Conservation (phyloP, 768 basidiomycete species). For the Mycena haematopus region DNA sequence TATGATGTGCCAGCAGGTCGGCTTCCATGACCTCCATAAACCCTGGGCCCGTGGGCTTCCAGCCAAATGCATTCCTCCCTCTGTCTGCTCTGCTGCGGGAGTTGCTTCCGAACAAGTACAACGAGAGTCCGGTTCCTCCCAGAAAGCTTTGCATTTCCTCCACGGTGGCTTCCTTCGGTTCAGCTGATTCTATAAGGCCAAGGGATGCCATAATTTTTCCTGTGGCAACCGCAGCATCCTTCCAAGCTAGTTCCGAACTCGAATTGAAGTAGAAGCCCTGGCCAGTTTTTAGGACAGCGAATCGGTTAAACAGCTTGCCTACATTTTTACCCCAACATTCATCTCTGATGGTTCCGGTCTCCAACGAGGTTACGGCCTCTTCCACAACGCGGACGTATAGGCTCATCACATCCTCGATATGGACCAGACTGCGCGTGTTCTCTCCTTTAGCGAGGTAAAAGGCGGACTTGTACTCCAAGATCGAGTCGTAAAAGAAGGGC, state of each 20-base stretch:
- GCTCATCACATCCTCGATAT: conserved; percentile 25
- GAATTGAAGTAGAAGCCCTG: conserved; percentile 24
- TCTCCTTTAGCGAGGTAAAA: conserved; percentile 16
- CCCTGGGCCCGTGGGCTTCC: conserved; percentile 3
- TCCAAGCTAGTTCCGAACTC: conserved; percentile 16
- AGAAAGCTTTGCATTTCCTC: conserved; percentile 2
- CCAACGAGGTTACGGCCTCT: conserved; percentile 13
- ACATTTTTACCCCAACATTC: conserved; percentile 24
- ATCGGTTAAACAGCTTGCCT: neutral
- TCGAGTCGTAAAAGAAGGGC: conserved; percentile 15
- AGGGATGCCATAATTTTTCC: conserved; percentile 18
- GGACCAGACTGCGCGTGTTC: conserved; percentile 17
- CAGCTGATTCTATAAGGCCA: conserved; percentile 15
- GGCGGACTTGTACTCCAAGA: conserved; percentile 6
- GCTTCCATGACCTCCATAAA: conserved; percentile 15
- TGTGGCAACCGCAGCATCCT: conserved; percentile 11
- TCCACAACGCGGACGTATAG: conserved; percentile 20
- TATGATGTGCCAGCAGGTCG: conserved; percentile 16
- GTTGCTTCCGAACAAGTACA: conserved; percentile 18
- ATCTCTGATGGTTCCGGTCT: conserved; percentile 3
- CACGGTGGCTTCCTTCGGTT: conserved; percentile 1
- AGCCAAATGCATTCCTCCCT: conserved; percentile 10
- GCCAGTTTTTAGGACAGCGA: neutral
- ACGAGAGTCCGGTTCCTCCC: conserved; percentile 5
- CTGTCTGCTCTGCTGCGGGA: conserved; percentile 19